Evolutionary conservation across 2,329 filamentous ascomycete species (phyloP).

Genomic region (Neonectria ditissima): DNA sequence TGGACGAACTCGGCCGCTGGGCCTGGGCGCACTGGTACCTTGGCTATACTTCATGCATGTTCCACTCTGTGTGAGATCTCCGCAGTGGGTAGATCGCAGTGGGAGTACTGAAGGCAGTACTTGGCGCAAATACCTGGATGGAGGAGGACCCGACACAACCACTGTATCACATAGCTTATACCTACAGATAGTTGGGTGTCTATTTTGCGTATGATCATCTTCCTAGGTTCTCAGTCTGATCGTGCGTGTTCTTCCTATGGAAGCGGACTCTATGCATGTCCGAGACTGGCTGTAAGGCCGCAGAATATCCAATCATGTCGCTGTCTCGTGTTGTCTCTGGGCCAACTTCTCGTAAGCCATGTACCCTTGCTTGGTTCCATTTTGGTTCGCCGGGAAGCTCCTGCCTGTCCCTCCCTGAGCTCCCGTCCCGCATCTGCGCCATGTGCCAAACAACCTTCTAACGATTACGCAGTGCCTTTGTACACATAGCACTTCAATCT

Average conservation of each 20-base stretch:
- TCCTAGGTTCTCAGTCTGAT: background rate
- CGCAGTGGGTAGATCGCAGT: slow-evolving; percentile 20
- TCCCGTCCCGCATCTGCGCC: slow-evolving; percentile 33
- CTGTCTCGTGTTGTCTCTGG: background rate
- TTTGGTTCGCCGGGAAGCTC: slow-evolving; percentile 25
- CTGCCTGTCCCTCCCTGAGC: slow-evolving; percentile 20
- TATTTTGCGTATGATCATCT: background rate
- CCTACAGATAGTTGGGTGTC: no score
- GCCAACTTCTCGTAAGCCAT: slow-evolving; percentile 4
- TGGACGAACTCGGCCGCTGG: background rate
- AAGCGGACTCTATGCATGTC: background rate
- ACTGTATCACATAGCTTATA: slow-evolving; percentile 4
- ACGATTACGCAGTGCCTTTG: slow-evolving; percentile 22
- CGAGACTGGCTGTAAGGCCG: background rate
- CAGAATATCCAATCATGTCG: background rate
- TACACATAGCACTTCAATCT: slow-evolving; percentile 24
- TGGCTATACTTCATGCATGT: slow-evolving; percentile 32
- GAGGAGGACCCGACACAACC: slow-evolving; percentile 7
- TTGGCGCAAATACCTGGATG: background rate
- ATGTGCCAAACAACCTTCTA: slow-evolving; percentile 41
- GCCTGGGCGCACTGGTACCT: slow-evolving; percentile 14
- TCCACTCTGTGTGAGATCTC: slow-evolving; percentile 24
- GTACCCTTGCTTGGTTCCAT: slow-evolving; percentile 32
- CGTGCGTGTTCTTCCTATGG: background rate
- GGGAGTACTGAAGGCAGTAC: slow-evolving; percentile 25